These are phyloP conservation scores for Metarhizium sp. DNA, from an alignment of 2,329 filamentous ascomycete genomes.

Conservation along the genomic window DNA sequence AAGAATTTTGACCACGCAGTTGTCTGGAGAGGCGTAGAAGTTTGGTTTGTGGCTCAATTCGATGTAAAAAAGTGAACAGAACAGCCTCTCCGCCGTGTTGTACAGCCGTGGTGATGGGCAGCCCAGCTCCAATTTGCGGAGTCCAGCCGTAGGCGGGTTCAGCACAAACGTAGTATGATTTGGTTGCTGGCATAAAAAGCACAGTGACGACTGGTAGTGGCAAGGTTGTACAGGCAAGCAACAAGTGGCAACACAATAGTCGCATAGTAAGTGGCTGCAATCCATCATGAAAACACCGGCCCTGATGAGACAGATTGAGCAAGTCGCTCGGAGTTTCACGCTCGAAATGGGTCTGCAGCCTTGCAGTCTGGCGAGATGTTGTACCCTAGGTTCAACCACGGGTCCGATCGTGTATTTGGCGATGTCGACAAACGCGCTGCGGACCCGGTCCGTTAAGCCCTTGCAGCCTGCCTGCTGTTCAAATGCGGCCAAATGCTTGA, in stretches of 20 bases:
- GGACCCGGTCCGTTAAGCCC: background rate
- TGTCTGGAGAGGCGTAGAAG: background rate
- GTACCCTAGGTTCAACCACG: background rate
- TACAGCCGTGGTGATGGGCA: background rate
- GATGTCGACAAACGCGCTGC: background rate
- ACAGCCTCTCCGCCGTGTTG: background rate
- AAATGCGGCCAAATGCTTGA: background rate
- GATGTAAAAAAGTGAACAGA: background rate
- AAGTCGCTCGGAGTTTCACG: background rate
- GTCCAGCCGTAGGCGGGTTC: background rate
- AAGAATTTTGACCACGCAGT: background rate
- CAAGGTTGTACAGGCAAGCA: background rate
- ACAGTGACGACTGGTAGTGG: background rate
- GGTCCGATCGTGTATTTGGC: background rate
- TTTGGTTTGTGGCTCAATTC: background rate
- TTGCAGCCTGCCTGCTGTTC: background rate
- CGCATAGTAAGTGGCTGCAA: background rate
- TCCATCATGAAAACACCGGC: background rate
- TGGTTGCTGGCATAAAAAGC: background rate
- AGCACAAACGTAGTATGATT: background rate
- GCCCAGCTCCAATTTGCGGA: background rate
- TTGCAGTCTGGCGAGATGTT: background rate
- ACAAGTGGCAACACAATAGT: background rate
- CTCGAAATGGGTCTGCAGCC: background rate
- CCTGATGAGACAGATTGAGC: background rate